A percentile compares a stretch with the other conserved stretches of the same genome.
phyloP scores from a whole-genome alignment of 1,284 basidiomycete genomes.

The Malassezia sympodialis region DNA sequence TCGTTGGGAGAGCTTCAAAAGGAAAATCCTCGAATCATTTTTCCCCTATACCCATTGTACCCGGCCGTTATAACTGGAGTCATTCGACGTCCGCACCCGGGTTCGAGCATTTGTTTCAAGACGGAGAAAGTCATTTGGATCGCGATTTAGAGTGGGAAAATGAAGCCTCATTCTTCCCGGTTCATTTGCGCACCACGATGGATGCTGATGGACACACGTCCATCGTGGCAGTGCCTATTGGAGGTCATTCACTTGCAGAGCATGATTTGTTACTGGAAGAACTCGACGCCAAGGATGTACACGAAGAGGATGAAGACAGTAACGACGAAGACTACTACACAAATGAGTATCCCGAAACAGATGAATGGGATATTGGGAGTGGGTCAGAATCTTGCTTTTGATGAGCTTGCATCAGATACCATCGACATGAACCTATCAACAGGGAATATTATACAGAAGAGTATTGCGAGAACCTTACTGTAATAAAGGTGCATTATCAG shows the following conservation, averaged over 20 bases:
- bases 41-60: constrained; percentile 17
- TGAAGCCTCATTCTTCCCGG: constrained; percentile 7
- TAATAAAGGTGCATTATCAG: not conserved
- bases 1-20: constrained; percentile 19
- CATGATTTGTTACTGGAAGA: constrained; percentile 20
- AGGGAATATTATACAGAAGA: not conserved
- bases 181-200: constrained; percentile 8
- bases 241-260: constrained; percentile 4
- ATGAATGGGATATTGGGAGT: constrained; percentile 17
- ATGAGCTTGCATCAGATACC: not conserved
- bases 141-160: constrained; percentile 7
- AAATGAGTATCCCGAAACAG: constrained; percentile 43
- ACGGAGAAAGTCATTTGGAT: not conserved
- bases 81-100: constrained; percentile 10
- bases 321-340: constrained; percentile 45
- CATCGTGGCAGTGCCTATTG: constrained; percentile 1
- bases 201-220: constrained; percentile 4
- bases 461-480: not conserved
- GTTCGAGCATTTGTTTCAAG: constrained; percentile 14
- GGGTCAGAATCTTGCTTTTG: not conserved
- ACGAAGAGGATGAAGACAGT: constrained; percentile 43
- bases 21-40: not conserved
- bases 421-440: not conserved
- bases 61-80: constrained; percentile 18
- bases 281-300: constrained; percentile 17